A percentile compares a stretch with the other conserved stretches of the same genome.
phyloP scores from a whole-genome alignment of 306 rosid genomes.

The Amphicarpaea edgeworthii region DNA sequence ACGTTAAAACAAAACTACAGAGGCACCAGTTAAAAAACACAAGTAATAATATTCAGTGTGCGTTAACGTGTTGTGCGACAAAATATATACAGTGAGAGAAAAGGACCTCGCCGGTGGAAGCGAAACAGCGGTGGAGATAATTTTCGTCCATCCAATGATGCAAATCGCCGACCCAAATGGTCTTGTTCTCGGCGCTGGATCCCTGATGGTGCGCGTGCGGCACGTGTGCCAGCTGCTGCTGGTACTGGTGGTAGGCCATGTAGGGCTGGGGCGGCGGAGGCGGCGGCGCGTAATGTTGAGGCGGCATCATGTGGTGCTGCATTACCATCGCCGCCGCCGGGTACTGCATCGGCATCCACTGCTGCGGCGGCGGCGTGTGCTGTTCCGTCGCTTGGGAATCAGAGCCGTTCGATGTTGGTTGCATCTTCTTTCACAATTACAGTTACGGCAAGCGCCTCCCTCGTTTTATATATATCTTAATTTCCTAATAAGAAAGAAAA shows the following conservation, averaged over 20 bases:
- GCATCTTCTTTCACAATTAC: slow-evolving; percentile 57
- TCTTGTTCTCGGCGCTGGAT: slow-evolving; percentile 80
- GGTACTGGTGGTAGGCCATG: slow-evolving; percentile 79
- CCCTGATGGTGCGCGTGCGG: slow-evolving; percentile 61
- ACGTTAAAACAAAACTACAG: slow-evolving; percentile 19
- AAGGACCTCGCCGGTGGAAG: slow-evolving; percentile 72
- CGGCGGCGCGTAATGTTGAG: slow-evolving; percentile 75
- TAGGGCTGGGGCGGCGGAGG: slow-evolving; percentile 66
- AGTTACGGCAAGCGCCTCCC: neutral
- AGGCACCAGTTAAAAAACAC: neutral
- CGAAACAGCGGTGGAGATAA: slow-evolving; percentile 88
- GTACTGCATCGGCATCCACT: slow-evolving; percentile 88
- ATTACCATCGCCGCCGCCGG: slow-evolving; percentile 92
- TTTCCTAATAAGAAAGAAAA: neutral
- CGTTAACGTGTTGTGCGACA: neutral
- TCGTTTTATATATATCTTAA: too few species aligned
- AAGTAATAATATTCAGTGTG: neutral
- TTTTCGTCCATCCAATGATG: slow-evolving; percentile 95
- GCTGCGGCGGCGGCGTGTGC: slow-evolving; percentile 42
- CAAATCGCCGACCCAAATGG: slow-evolving; percentile 94
- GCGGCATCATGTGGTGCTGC: slow-evolving; percentile 93
- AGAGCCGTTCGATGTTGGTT: slow-evolving; percentile 67
- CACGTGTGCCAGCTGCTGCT: slow-evolving; percentile 54
- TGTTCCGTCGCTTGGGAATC: slow-evolving; percentile 62
- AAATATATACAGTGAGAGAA: neutral